A percentile compares a stretch with the other conserved stretches of the same genome.
phyloP scores from a whole-genome alignment of 805 yeast species.

The Metschnikowia cubensis region DNA sequence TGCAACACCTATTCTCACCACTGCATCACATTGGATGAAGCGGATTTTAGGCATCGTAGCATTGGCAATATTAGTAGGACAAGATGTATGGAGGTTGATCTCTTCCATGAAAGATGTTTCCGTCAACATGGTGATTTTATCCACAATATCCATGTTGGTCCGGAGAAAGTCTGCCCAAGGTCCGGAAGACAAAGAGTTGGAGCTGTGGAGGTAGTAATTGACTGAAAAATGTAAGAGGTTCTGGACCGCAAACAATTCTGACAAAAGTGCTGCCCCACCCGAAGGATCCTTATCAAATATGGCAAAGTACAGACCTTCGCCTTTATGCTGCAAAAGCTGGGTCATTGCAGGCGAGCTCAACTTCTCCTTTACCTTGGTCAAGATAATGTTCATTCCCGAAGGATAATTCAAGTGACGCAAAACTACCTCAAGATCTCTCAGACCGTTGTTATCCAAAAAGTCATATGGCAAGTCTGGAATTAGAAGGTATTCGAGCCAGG shows the following conservation, averaged over 20 bases:
- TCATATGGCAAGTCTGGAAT: conserved; percentile 3
- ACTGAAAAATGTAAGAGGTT: conserved; percentile 33
- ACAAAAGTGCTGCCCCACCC: conserved; percentile 31
- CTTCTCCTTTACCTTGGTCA: neutral
- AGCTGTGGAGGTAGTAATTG: conserved; percentile 36
- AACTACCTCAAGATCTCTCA: neutral
- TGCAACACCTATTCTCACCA: neutral
- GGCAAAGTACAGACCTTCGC: conserved; percentile 33
- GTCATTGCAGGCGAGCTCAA: conserved; percentile 28
- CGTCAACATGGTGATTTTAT: conserved; percentile 43
- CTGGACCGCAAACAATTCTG: conserved; percentile 35
- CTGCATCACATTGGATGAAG: neutral
- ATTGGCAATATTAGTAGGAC: neutral
- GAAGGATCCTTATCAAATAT: conserved; percentile 25
- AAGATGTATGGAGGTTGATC: conserved; percentile 41
- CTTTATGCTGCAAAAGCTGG: conserved; percentile 26
- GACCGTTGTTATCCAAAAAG: conserved; percentile 2
- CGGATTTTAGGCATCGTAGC: neutral
- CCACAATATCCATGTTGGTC: conserved; percentile 24
- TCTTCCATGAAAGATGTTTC: conserved; percentile 57
- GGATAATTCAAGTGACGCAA: neutral
- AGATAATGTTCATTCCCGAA: neutral
- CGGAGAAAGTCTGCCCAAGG: conserved; percentile 4
- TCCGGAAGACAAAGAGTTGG: neutral
- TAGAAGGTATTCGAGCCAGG: neutral